Percentiles rank a stretch among this genome's conserved stretches.
Evolutionary conservation across 495 filamentous ascomycete genomes (phyloP).

Genomic region (Letharia lupina): DNA sequence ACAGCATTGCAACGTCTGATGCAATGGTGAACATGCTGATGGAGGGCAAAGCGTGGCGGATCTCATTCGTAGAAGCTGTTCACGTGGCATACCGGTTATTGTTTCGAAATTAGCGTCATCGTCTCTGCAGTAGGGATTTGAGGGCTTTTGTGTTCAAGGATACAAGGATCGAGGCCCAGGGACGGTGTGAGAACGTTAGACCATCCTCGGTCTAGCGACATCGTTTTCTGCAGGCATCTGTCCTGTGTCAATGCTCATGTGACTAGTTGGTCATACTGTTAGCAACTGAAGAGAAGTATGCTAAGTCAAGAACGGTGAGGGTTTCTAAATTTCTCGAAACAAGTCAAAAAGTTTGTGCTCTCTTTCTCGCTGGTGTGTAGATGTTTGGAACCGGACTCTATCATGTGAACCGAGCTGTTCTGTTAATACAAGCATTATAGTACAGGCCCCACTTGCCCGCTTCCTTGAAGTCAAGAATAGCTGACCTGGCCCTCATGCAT

Average conservation of each 20-base stretch:
- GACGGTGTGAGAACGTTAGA: neutral
- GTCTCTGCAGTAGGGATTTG: neutral
- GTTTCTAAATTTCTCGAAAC: neutral
- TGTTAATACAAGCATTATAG: conserved; percentile 21
- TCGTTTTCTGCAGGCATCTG: neutral
- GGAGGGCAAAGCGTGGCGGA: neutral
- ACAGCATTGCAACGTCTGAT: neutral
- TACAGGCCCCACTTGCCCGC: conserved; percentile 10
- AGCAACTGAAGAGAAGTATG: neutral
- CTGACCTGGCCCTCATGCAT: conserved; percentile 33
- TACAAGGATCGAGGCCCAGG: neutral
- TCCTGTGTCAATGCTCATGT: neutral
- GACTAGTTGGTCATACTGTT: neutral
- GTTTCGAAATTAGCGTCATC: neutral
- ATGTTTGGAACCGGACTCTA: neutral
- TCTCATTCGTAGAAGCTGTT: neutral
- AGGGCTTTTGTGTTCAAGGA: neutral
- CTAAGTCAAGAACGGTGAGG: neutral
- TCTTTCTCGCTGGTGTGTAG: neutral
- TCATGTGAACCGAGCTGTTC: conserved; percentile 8
- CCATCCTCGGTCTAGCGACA: neutral
- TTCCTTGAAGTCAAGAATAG: neutral
- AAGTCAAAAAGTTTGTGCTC: neutral
- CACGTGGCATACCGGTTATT: neutral
- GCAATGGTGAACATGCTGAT: neutral